Evolutionary conservation across 2,329 filamentous ascomycete species (phyloP), one percentile per base, ranked within the genome.

Genomic region (Paraphoma sp.): DNA sequence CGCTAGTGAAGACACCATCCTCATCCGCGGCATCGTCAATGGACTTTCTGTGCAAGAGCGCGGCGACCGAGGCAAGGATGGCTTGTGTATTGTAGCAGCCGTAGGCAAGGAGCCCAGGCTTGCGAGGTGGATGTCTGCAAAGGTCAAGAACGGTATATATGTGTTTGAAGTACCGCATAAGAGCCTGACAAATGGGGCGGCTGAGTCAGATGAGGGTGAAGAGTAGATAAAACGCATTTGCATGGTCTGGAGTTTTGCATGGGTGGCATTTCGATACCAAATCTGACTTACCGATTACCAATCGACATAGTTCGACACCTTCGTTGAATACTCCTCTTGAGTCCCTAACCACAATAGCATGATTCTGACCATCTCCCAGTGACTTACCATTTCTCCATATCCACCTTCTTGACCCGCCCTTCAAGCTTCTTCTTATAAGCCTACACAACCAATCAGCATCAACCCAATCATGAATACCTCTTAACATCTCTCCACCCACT

Each of bases 31-130:
- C 42, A 83, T 98, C 7, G 83, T 99, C 64, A 99, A 98, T 72
- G 93, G 91, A 65, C 89, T 99, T 56, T 87, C 91, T 1, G 84
- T 97, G 12, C 93, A 95, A 66, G 95, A 98, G 76, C 84, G 91
- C 16, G 92, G 93, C 3, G 89, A 92, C 16, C 82, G 89, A 57
- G 91, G 89, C 31, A 87, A 86, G 64, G 79, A 82, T 44, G 93
- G 93, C 0, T 78, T 97, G 1, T 94, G 91, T 67, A 85, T 98
- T 29, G 88, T 96, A 11, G 91, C 88, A n/a, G 95, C 89, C 14
- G 85, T 96, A 1, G 93, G 91, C 36, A 94, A 91, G 71, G 92
- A 97, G 77, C 90, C 93, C 76, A 86, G 92, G 44, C 80, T 97
- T 42, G 95, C 93, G 4, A 84, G 91, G 60, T 98, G 93, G 93